phyloP scores from a whole-genome alignment of 441 rosid species.

The Capsella rubella region DNA sequence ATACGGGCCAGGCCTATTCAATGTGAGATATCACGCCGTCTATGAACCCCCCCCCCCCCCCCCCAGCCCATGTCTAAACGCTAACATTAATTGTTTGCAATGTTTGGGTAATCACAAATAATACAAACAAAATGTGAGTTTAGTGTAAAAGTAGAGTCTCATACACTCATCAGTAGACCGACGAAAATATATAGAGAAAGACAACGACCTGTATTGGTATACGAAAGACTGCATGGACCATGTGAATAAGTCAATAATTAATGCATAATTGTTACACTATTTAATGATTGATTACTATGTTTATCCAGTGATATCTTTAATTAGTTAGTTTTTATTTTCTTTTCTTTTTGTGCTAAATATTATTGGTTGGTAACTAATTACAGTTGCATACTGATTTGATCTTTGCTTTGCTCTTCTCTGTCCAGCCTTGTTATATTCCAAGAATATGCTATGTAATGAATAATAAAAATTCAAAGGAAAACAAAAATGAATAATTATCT shows the following conservation, averaged over 20 bases:
- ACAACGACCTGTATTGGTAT: slow-evolving; percentile 5
- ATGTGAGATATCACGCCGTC: slow-evolving; percentile 15
- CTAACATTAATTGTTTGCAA: no score
- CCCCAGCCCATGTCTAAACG: not conserved
- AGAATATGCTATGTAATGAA: not conserved
- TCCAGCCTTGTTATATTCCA: no score
- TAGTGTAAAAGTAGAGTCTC: slow-evolving; percentile 10
- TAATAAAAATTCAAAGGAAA: not conserved
- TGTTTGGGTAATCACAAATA: not conserved
- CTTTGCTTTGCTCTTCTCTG: no score
- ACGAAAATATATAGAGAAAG: slow-evolving; percentile 10
- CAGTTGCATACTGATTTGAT: not conserved
- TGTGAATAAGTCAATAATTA: slow-evolving; percentile 17
- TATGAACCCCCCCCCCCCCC: not conserved
- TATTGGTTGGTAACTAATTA: not conserved
- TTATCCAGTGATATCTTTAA: not conserved
- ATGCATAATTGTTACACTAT: slow-evolving; percentile 24
- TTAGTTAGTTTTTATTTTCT: not conserved
- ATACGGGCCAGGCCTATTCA: slow-evolving; percentile 18
- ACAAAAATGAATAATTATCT: not conserved
- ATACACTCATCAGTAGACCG: not conserved
- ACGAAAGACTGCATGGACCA: slow-evolving; percentile 30
- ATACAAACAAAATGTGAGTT: not conserved
- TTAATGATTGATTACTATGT: slow-evolving; percentile 5
- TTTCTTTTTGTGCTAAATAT: not conserved